Evolutionary conservation across 2,329 filamentous ascomycete species (phyloP).

Genomic region (Ilyonectria destructans): DNA sequence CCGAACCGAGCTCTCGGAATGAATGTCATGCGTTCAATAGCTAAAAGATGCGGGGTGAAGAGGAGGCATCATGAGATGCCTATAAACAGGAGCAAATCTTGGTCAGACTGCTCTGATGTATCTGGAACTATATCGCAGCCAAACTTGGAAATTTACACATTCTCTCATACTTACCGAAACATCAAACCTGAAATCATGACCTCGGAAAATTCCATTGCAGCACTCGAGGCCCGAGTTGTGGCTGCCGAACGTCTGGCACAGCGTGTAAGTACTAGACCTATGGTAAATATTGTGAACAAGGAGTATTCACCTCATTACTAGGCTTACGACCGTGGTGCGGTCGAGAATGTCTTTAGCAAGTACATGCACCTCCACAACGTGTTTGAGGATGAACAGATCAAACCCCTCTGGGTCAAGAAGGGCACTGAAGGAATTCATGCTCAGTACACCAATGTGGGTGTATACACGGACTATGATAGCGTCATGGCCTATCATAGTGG

Average conservation of each 20-base stretch:
- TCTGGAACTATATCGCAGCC: neutral
- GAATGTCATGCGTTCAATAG: neutral
- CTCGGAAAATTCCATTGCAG: slow-evolving; percentile 6
- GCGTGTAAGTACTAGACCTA: neutral
- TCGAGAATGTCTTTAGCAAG: slow-evolving; percentile 23
- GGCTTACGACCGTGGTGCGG: slow-evolving; percentile 14
- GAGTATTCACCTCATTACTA: neutral
- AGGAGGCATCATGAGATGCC: neutral
- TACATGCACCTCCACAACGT: slow-evolving; percentile 25
- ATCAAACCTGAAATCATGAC: neutral
- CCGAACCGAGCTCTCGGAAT: neutral
- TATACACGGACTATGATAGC: slow-evolving; percentile 22
- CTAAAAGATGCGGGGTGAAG: neutral
- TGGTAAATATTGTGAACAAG: neutral
- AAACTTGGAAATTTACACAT: neutral
- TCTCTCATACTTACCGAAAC: neutral
- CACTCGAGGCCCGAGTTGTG: slow-evolving; percentile 3
- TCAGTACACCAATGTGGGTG: slow-evolving; percentile 19
- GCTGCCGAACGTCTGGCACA: slow-evolving; percentile 11
- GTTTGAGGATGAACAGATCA: slow-evolving; percentile 24
- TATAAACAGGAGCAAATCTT: neutral
- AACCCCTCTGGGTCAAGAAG: slow-evolving; percentile 17
- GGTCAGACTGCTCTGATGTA: neutral
- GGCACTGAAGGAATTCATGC: slow-evolving; percentile 18
- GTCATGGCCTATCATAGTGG: slow-evolving; percentile 27